Base-by-base conservation (phyloP, 2,329 filamentous ascomycete species). In the Zymoseptoria crescenta region DNA sequence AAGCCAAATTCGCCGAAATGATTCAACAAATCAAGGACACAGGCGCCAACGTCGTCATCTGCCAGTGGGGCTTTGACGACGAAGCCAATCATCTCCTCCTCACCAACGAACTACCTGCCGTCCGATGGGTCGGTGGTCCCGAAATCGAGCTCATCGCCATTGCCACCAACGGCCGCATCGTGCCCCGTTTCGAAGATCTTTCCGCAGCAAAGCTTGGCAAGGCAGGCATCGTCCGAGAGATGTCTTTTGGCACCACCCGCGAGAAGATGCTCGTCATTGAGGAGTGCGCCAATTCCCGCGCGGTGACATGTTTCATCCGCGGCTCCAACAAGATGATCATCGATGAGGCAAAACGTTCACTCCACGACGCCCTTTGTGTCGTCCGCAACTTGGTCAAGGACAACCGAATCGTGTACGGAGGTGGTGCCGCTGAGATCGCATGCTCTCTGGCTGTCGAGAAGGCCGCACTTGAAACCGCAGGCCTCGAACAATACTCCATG, bases 271-370 rank as follows among this genome's bases (percentile, higher is more conserved):
- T 99, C 69, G 90, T 99, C 59, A 99, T 99, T 69, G 95, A 99
- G 79, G 94, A 99, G 78, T 99, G 94, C 73, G 94, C 95, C 71
- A 99, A 99, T 80, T 96, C 91, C 59, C 83, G 94, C 70, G 94
- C 94, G 51, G 95, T 99, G 61, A 99, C 94, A 2, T 86, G 96
- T 57, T 99, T 99, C 75, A 89, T 99, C 61, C 84, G 94, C 71
- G 94, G 94, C 71, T 96, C 91, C 81, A 99, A 99, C 84, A 99
- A 97, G 83, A 99, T 99, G 94, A 96, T 99, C 75, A 97, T 99
- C 74, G 95, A 99, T 73, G 95, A 99, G 77, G 95, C 95, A 57
- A 96, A 96, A 81, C 87, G 95, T 69, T 97, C 94, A 54, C 83
- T 99, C 60, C 95, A 99, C 74, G 94, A 99, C 76, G 94, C 94